Base-by-base conservation (phyloP, 331 rosid species). In the Ulmus americana region DNA sequence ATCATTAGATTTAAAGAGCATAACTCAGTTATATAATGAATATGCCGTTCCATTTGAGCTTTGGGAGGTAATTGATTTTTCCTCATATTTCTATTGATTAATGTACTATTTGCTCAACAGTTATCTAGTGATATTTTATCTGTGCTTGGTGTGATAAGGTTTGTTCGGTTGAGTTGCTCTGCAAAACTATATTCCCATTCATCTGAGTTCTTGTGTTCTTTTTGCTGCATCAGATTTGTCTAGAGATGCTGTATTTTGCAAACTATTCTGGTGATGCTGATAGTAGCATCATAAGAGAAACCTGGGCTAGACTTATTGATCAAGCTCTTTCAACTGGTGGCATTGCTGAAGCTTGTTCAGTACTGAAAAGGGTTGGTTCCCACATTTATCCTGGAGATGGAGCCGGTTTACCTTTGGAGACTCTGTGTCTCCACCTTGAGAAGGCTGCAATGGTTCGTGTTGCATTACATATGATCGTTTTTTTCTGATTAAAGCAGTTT, bases 311-410 rank as follows among this genome's bases (percentile, higher is more conserved):
- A 74, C 86, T 94, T 63, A 66, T 87, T 50, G 97, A 94, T 79
- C 97, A 87, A 76, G 86, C 99, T 79, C 83, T 94, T 77, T 85
- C 91, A 58, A 85, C 74, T 65, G 99, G 99, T 13, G 99, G 99
- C 64, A 77, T 90, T 61, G 95, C 95, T 16, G 99, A 94, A 79
- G 96, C 99, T 56, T 90, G 99, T 81, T 80, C 97, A 0, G 95
- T 84, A 59, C 57, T 94, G 42, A 94, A 94, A 78, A 82, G 97
- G 84, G 90, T 94, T 50, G 99, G 99, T 14, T 86, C 96, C 44
- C 90, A 87, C 77, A 73, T 90, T 76, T 94, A 94, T 81, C 95
- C 91, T 6, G 99, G 97, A 44, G 95, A 90, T 64, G 99, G 91
- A 69, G 90, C 85, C 73, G 83, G 83, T 69, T 68, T 94, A 67